Evolutionary conservation across 306 rosid genomes (phyloP).

Genomic region (Trifolium pratense): DNA sequence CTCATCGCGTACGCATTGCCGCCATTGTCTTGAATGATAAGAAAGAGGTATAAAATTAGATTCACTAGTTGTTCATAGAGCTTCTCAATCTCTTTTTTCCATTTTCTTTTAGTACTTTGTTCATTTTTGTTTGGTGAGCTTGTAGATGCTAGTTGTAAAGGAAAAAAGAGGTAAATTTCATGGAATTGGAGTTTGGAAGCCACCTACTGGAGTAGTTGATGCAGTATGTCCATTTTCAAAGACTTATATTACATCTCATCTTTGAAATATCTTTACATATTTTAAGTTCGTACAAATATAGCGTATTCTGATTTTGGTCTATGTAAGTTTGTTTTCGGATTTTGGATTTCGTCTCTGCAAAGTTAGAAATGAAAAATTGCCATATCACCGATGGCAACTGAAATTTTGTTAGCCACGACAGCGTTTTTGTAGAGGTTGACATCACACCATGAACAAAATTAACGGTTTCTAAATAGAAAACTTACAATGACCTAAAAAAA

Average conservation of each 20-base stretch:
- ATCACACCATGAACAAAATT: no score
- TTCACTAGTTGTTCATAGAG: background rate
- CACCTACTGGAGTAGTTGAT: slow-evolving; percentile 64
- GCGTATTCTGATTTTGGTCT: no score
- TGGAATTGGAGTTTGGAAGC: slow-evolving; percentile 58
- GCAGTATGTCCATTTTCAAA: slow-evolving; percentile 43
- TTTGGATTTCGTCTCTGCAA: no score
- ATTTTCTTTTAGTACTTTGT: background rate
- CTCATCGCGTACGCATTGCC: slow-evolving; percentile 52
- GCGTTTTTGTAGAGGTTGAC: no score
- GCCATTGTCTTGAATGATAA: slow-evolving; percentile 58
- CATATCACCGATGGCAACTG: no score
- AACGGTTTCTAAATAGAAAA: no score
- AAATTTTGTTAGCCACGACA: no score
- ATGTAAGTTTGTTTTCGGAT: no score
- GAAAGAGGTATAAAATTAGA: slow-evolving; percentile 48
- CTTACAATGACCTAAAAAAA: no score
- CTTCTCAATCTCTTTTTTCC: no score
- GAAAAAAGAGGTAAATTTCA: slow-evolving; percentile 60
- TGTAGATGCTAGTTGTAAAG: slow-evolving; percentile 56
- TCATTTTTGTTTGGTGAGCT: slow-evolving; percentile 9
- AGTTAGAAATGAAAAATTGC: no score
- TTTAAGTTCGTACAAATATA: no score
- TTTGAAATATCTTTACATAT: background rate
- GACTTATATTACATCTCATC: background rate